Conservation (phyloP, 2,329 filamentous ascomycete species). For the Fulvia fulva region DNA sequence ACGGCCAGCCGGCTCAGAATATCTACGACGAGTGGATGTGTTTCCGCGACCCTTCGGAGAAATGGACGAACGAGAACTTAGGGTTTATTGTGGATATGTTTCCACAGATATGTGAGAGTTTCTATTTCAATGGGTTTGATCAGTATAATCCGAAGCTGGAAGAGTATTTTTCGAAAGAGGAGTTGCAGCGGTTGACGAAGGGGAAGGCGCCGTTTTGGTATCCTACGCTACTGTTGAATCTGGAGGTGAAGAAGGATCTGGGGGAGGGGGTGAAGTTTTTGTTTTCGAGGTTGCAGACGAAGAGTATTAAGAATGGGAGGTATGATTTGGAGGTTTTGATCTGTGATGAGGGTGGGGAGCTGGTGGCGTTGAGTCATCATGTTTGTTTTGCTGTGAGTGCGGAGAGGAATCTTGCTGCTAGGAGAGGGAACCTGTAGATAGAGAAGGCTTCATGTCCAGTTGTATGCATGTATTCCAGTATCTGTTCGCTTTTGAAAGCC, state of each 20-base stretch:
- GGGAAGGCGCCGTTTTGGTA: conserved; percentile 59
- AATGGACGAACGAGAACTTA: conserved; percentile 61
- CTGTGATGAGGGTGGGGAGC: conserved; percentile 58
- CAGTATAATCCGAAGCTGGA: conserved; percentile 30
- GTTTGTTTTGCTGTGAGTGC: conserved; percentile 60
- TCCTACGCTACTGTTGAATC: conserved; percentile 68
- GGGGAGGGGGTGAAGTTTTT: conserved; percentile 70
- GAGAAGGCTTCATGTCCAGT: no score
- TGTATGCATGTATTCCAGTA: background rate
- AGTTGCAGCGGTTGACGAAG: conserved; percentile 28
- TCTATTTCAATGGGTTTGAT: conserved; percentile 32
- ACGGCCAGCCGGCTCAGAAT: conserved; percentile 39
- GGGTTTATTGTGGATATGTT: conserved; percentile 67
- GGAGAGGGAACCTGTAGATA: conserved; percentile 31
- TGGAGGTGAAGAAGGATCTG: conserved; percentile 72
- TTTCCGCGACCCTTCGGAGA: conserved; percentile 55
- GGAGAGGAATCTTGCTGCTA: conserved; percentile 59
- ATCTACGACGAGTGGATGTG: conserved; percentile 65
- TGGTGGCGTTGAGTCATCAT: conserved; percentile 66
- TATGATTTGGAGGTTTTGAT: conserved; percentile 71
- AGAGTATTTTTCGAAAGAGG: conserved; percentile 13
- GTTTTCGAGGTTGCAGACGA: conserved; percentile 61
- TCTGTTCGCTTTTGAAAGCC: background rate
- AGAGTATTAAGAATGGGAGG: conserved; percentile 65
- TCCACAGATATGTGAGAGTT: conserved; percentile 59